Conservation (phyloP, 139 green algal genomes). For the Coccomyxa sp. region DNA sequence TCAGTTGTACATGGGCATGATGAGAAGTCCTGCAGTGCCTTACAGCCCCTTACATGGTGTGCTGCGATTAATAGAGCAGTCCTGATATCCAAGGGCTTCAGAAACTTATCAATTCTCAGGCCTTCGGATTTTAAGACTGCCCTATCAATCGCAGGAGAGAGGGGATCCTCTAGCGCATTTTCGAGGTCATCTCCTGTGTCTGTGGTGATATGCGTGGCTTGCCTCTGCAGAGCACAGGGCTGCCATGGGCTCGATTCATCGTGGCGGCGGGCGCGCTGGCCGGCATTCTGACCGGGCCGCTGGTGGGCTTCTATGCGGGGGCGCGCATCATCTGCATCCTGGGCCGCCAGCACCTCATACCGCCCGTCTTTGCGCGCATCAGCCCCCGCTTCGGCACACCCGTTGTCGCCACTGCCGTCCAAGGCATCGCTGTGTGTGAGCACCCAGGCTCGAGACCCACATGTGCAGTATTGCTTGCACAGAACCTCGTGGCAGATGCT, state of each 20-base stretch:
- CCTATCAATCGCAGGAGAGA: no score
- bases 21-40: no score
- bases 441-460: neutral
- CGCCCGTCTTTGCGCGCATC: slow-evolving; percentile 34
- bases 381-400: slow-evolving; percentile 1
- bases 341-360: slow-evolving; percentile 54
- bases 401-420: neutral
- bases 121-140: no score
- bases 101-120: no score
- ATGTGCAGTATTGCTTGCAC: neutral
- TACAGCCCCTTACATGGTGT: no score
- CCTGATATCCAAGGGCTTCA: neutral
- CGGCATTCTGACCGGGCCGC: slow-evolving; percentile 57
- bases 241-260: slow-evolving; percentile 38
- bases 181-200: no score
- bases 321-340: slow-evolving; percentile 68
- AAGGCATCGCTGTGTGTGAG: neutral
- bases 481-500: no score
- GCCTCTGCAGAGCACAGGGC: slow-evolving; percentile 13
- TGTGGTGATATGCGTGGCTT: neutral
- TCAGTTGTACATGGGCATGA: no score
- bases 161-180: no score
- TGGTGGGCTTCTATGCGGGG: slow-evolving; percentile 57
- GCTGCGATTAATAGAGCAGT: no score
- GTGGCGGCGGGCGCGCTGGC: slow-evolving; percentile 48